Evolutionary conservation across 140 eudicot genomes (phyloP), one percentile per base, ranked within the genome.

Genomic region (Bidens hawaiensis): DNA sequence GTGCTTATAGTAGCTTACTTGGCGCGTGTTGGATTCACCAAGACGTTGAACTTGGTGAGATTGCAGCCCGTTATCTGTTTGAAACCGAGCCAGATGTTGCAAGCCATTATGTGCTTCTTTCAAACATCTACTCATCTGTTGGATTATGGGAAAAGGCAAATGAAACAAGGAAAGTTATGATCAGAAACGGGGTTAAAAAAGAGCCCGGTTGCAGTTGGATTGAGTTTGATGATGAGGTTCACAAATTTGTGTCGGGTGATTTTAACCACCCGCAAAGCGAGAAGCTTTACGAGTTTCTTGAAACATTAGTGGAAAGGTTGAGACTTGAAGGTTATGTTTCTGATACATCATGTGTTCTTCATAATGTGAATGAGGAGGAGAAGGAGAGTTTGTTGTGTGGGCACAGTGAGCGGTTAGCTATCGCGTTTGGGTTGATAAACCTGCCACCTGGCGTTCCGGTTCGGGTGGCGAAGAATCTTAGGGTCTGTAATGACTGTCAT

Each of bases 161-260:
- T 6, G 76, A 76, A 71, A 87, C 82, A 33, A 69, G 96, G 53
- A 85, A 70, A 55, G 81, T 40, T 21, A 91, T 91, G 98, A 87
- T 74, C 43, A 54, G 75, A 65, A 82, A 69, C 47, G 94, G 98
- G 21, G 91, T 91, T 2, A 84, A 74, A 75, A 91, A 91, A 77
- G 96, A 91, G 64, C 96, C 96, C 0, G 99, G 96, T 4, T 91
- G 95, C 75, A 91, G 99, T 58, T 91, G 96, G 98, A 87, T 91
- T 13, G 96, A 84, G 77, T 76, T 70, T 64, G 79, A 82, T 7
- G 94, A 80, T 18, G 84, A 80, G 72, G 97, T 90, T 30, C 97
- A 90, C 34, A 83, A 71, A 69, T 90, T 90, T 60, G 60, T 77
- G 25, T 85, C 97, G 2, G 96, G 95, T 28, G 97, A 90, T 67